Conservation (phyloP, 352 stramenopile genomes). For the Phytophthora sp. region DNA sequence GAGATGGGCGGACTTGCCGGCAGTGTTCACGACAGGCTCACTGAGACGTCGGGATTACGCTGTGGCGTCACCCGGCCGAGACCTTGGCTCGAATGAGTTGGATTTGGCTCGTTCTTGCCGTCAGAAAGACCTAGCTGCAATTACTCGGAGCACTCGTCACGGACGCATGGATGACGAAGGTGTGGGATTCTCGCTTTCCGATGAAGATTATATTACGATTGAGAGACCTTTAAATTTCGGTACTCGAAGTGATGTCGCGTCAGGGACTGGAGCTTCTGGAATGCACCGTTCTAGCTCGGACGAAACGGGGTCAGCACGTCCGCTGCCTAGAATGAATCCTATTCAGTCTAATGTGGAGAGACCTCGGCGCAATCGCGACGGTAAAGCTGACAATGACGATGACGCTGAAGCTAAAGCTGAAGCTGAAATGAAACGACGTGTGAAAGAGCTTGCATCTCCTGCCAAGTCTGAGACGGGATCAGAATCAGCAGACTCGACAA, state of each 20-base stretch:
- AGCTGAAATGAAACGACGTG: conserved; percentile 27
- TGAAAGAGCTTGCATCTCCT: conserved; percentile 56
- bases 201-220: conserved; percentile 75
- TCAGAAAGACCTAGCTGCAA: conserved; percentile 33
- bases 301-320: conserved; percentile 18
- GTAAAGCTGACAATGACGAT: conserved; percentile 13
- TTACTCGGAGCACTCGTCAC: conserved; percentile 47
- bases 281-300: conserved; percentile 31
- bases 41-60: conserved; percentile 50
- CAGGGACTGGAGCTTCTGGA: background rate
- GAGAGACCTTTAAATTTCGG: conserved; percentile 50
- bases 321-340: conserved; percentile 26
- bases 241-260: conserved; percentile 8
- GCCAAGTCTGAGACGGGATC: conserved; percentile 48
- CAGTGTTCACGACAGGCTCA: conserved; percentile 45
- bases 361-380: conserved; percentile 8
- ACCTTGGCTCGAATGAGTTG: conserved; percentile 42
- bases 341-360: conserved; percentile 25
- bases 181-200: conserved; percentile 56
- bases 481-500: conserved; percentile 60
- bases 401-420: conserved; percentile 19
- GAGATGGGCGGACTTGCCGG: conserved; percentile 42
- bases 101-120: conserved; percentile 31
- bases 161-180: conserved; percentile 41
- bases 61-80: conserved; percentile 46